Base-by-base conservation (phyloP, 2,329 filamentous ascomycete genomes). In the Penicillium sp. region DNA sequence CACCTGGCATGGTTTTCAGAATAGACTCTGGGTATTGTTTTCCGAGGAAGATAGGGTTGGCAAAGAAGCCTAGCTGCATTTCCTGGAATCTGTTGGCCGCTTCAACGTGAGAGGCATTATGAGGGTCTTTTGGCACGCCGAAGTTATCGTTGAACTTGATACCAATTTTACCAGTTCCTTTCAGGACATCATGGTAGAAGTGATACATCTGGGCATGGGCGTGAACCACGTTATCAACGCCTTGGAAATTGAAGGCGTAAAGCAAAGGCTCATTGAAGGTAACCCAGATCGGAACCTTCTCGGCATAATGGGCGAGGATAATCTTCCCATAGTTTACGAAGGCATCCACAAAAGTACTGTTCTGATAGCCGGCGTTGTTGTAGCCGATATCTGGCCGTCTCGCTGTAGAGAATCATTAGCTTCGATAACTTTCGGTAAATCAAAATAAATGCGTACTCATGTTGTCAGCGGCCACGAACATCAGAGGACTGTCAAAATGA, bases 101-200 rank as follows among this genome's bases (percentile, higher is more conserved):
- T 14, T 53, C 40, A 1, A 63, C 40, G 35, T 67, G 57, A 40
- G 50, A 57, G 4, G 44, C 29, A 27, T 62, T 63, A 3, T 50
- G 49, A 6, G 62, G 56, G 22, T 77, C 61, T 0, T 64, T 67
- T 0, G 77, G 74, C 3, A 79, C 70, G 4, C 70, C 77, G 45
- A 79, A 78, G 53, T 78, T 78, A 55, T 74, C 66, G 40, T 77
- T 70, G 8, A 75, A 74, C 10, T 72, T 71, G 44, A 74, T 59
- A 1, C 62, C 68, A 7, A 66, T 46, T 20, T 57, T 55, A 1
- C 24, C 77, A 64, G 55, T 79, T 65, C 22, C 78, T 60, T 61
- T 76, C 63, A 51, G 64, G 57, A 7, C 42, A 5, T 66, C 57
- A 41, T 74, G 73, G 34, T 69, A 73, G 36, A 73, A 65, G 38